Base-by-base conservation (phyloP, 768 basidiomycete genomes). In the Collybiopsis luxurians region DNA sequence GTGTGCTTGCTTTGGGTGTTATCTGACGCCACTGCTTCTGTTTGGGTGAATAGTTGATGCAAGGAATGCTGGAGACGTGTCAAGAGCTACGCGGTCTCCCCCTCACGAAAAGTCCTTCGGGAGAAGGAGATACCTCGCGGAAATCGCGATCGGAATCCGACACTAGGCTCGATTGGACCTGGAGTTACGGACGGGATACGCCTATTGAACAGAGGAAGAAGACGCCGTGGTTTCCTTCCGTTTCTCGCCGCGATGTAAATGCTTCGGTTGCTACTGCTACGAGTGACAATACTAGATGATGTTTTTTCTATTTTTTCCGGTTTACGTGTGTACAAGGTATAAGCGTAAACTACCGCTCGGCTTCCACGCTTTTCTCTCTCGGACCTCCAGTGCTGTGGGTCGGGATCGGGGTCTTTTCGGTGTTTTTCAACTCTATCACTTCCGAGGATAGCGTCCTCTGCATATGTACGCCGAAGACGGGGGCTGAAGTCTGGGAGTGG, bases 201-300 rank as follows among this genome's bases (percentile, higher is more conserved):
- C 27, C 27, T 19, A 6, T 34, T 13, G 31, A 34, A 34, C 31
- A 34, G 31, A 34, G 5, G 31, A 34, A 34, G 31, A 44, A 45
- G 23, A 54, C 39, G 27, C 53, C 53, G 28, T 54, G 53, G 53
- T 54, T 54, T 31, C 53, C 53, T 44, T 54, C 43, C 28, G 15
- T 45, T 1, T 2, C 17, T 26, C 48, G 17, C 4, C 30, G 50
- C 5, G 49, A 30, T 49, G 19, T 9, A 19, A 17, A 12, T 13
- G 27, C 31, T 50, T n/a, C n/a, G n/a, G n/a, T n/a, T n/a, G n/a
- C n/a, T n/a, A n/a, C n/a, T n/a, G n/a, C n/a, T n/a, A n/a, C n/a
- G n/a, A n/a, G n/a, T n/a, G n/a, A n/a, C n/a, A n/a, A n/a, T n/a
- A n/a, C n/a, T n/a, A n/a, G n/a, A n/a, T n/a, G n/a, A n/a, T n/a